phyloP scores from a whole-genome alignment of 2,329 filamentous ascomycete genomes.

The Xylariaceae sp. region DNA sequence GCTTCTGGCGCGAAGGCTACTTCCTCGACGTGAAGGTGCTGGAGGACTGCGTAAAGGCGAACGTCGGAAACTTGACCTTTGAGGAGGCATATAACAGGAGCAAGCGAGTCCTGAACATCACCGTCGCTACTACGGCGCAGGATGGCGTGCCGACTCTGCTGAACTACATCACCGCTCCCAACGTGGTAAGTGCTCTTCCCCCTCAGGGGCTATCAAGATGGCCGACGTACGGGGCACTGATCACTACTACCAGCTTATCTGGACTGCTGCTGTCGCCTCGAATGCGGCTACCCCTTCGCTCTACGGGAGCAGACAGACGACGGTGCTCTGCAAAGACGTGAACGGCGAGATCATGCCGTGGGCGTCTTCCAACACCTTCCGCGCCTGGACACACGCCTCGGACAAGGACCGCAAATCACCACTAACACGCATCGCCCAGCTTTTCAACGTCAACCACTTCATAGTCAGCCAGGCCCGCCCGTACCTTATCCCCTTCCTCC shows the following conservation, averaged over 20 bases:
- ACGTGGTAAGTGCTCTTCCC: slow-evolving; percentile 78
- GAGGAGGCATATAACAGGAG: slow-evolving; percentile 85
- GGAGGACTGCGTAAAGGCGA: slow-evolving; percentile 75
- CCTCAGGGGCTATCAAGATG: too few species aligned
- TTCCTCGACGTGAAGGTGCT: slow-evolving; percentile 76
- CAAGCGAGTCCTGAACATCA: slow-evolving; percentile 85
- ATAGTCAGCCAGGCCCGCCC: slow-evolving; percentile 88
- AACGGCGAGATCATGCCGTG: slow-evolving; percentile 67
- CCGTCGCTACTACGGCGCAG: slow-evolving; percentile 67
- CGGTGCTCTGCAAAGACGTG: slow-evolving; percentile 70
- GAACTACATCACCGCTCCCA: slow-evolving; percentile 88
- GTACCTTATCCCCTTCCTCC: slow-evolving; percentile 79
- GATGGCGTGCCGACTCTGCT: slow-evolving; percentile 75
- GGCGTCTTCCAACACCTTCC: slow-evolving; percentile 58
- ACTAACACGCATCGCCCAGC: slow-evolving; percentile 65
- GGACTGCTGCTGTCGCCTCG: slow-evolving; percentile 70
- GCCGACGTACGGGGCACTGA: too few species aligned
- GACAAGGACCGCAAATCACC: slow-evolving; percentile 59
- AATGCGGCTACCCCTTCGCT: slow-evolving; percentile 60
- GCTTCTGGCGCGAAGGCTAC: slow-evolving; percentile 71
- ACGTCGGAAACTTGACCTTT: slow-evolving; percentile 85
- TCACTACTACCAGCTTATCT: slow-evolving; percentile 75
- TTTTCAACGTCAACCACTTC: slow-evolving; percentile 93
- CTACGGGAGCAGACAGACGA: slow-evolving; percentile 55
- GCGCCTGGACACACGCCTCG: slow-evolving; percentile 58